phyloP scores from a whole-genome alignment of 257 asterid genomes.

The Ligustrum vulgare region DNA sequence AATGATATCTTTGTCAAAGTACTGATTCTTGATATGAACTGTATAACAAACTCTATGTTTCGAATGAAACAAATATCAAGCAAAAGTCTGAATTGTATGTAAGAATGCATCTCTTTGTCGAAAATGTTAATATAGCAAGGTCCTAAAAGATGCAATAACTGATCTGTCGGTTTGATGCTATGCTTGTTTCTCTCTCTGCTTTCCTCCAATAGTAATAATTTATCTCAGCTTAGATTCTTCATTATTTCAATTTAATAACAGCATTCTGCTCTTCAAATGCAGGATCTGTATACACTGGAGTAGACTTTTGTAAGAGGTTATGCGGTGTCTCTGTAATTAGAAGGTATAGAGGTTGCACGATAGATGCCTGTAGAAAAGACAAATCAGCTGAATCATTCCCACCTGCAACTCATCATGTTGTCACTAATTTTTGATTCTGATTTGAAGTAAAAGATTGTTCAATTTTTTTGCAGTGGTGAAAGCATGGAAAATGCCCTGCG shows the following conservation, averaged over 20 bases:
- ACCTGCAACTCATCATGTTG: neutral
- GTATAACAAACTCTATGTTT: neutral
- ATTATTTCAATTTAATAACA: neutral
- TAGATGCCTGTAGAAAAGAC: neutral
- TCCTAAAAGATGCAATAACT: neutral
- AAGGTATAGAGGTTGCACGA: conserved; percentile 50
- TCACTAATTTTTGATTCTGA: neutral
- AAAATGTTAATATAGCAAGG: neutral
- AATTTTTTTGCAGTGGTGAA: conserved; percentile 62
- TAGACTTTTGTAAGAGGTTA: conserved; percentile 93
- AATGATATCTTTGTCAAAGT: neutral
- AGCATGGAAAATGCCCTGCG: conserved; percentile 94
- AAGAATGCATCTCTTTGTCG: neutral
- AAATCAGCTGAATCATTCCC: neutral
- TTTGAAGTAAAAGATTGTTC: conserved; percentile 6
- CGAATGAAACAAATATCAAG: neutral
- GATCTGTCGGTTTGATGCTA: neutral
- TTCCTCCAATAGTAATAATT: neutral
- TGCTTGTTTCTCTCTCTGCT: neutral
- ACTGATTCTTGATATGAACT: too few species aligned
- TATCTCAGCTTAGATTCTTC: neutral
- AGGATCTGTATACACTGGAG: conserved; percentile 95
- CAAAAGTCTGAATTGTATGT: neutral
- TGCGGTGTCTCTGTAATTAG: conserved; percentile 96
- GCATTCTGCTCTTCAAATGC: conserved; percentile 31